A percentile compares a stretch with the other conserved stretches of the same genome.
These are phyloP conservation scores for Yamadazyma takamatsuzukensis DNA, from an alignment of 805 yeast genomes.

Conservation along the genomic window DNA sequence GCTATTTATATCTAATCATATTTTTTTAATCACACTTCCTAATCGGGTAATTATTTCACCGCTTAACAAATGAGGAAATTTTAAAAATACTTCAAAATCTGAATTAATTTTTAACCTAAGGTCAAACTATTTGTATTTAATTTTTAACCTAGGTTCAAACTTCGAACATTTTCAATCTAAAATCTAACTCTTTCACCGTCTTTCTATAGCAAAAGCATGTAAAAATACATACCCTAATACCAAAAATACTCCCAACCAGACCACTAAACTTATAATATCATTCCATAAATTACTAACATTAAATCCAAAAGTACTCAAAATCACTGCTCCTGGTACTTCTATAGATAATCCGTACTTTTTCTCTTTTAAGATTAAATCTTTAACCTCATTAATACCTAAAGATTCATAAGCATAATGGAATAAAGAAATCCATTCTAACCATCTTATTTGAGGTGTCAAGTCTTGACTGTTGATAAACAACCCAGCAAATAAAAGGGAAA, in stretches of 20 bases:
- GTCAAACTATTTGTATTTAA: neutral
- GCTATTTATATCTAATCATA: neutral
- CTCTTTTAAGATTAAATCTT: slow-evolving; percentile 77
- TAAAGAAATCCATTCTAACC: slow-evolving; percentile 80
- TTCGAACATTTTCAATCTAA: no score
- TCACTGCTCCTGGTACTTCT: slow-evolving; percentile 97
- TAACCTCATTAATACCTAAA: slow-evolving; percentile 86
- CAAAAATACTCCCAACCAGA: slow-evolving; percentile 57
- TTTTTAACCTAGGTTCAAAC: no score
- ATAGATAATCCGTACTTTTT: slow-evolving; percentile 89
- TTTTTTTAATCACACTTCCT: neutral
- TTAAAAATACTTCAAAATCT: neutral
- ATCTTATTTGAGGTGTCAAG: slow-evolving; percentile 48
- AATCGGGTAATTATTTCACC: neutral
- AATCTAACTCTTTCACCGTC: slow-evolving; percentile 48
- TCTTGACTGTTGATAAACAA: slow-evolving; percentile 81
- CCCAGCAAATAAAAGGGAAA: slow-evolving; percentile 90
- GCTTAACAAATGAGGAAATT: neutral
- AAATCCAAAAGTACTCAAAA: slow-evolving; percentile 92
- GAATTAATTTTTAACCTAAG: neutral
- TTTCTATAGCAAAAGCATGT: slow-evolving; percentile 71
- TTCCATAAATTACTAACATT: slow-evolving; percentile 69
- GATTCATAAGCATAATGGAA: slow-evolving; percentile 98
- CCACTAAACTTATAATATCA: slow-evolving; percentile 60
- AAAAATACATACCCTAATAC: slow-evolving; percentile 71